These are phyloP conservation scores for Astrephomene gubernaculifera DNA, from an alignment of 139 green algal species.

Conservation along the genomic window DNA sequence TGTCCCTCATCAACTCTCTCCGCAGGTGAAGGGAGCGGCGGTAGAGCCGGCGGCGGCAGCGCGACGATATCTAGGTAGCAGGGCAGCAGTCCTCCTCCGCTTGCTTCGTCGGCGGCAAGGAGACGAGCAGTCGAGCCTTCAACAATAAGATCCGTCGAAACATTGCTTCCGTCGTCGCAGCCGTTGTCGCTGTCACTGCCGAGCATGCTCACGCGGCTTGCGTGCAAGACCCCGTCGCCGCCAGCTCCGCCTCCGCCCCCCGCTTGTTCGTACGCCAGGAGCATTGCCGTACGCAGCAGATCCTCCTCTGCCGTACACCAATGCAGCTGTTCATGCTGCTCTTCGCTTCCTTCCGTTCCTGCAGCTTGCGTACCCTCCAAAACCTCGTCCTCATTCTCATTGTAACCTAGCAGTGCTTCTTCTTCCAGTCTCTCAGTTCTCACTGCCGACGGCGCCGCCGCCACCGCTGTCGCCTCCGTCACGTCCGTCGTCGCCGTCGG, in stretches of 20 bases:
- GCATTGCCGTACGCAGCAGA: not conserved
- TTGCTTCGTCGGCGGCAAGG: not conserved
- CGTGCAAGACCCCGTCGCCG: not conserved
- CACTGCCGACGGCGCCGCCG: too few species aligned
- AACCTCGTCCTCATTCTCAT: not conserved
- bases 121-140: too few species aligned
- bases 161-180: not conserved
- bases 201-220: not conserved
- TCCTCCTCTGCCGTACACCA: too few species aligned
- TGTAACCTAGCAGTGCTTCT: not conserved
- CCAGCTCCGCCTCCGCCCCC: not conserved
- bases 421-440: not conserved
- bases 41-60: not conserved
- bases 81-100: not conserved
- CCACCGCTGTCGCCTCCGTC: not conserved
- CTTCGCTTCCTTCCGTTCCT: too few species aligned
- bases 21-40: not conserved
- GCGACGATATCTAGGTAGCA: slow-evolving; percentile 13
- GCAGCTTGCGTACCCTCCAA: too few species aligned
- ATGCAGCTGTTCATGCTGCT: too few species aligned
- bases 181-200: not conserved
- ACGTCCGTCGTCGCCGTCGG: not conserved
- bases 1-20: too few species aligned
- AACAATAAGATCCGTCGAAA: too few species aligned
- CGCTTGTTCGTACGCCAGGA: not conserved